Base-by-base conservation (phyloP, 345 rosid genomes). In the Geranium brycei region DNA sequence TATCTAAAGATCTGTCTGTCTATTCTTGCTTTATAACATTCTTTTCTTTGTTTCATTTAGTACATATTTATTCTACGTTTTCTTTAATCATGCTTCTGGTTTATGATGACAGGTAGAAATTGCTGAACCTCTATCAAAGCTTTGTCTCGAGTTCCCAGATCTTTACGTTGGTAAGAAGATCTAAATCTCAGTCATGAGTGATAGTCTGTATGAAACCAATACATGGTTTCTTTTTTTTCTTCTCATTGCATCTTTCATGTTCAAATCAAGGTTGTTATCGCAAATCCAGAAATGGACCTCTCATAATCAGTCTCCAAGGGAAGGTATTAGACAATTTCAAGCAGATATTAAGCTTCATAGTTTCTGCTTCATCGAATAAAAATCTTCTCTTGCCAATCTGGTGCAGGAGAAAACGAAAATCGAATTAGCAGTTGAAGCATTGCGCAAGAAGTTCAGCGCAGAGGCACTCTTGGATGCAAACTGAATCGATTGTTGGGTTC, bases 91-190 rank as follows among this genome's bases (percentile, higher is more conserved):
- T 8, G 32, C 19, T 61, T 64, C 56, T 12, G 8, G 51, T 17
- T 32, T 12, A 16, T 13, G 32, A 18, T 59, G 62, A 57, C 86
- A 93, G 99, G 87, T 93, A 58, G 90, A 93, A 82, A 70, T 75
- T 59, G 90, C 95, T 63, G 84, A 79, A 71, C 90, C 95, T 67
- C 75, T 93, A 41, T 81, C 95, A 19, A 88, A 88, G 74, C 85
- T 93, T 60, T 85, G 87, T 58, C 83, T 87, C 13, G 96, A 90
- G 71, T 93, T 82, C 67, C 97, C 99, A 11, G 99, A 93, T 69
- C 78, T 93, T 59, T 80, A 74, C 60, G 77, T 93, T 19, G 91
- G 99, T 93, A 81, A 74, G 57, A 57, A 5, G 30, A 17, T 23
- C 28, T 23, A 23, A 23, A 23, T 53, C 53, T 53, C 16, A 57